Evolutionary conservation across 179 eudicot species (phyloP), one percentile per base, ranked within the genome.

Genomic region (Drosera spatulata): DNA sequence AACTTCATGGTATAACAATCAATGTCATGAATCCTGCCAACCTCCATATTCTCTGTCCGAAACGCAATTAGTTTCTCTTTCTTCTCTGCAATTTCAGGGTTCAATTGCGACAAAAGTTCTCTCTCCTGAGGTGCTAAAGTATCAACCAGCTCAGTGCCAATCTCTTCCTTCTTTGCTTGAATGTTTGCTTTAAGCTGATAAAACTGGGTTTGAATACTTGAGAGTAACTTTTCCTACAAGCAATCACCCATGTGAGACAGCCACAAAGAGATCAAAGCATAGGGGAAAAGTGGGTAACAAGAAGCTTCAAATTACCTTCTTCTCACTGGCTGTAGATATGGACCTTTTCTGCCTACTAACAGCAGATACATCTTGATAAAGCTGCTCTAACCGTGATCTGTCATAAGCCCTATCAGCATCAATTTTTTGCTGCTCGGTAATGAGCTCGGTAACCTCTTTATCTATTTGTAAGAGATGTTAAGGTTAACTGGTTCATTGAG

Each of bases 141-240:
- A 75, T 94, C 96, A 59, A 94, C 95, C 74, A 94, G 96, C n/a
- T 90, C 96, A 15, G 99, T 94, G 43, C 97, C 96, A 91, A 94
- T 90, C 73, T 94, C 99, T 55, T 74, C 86, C 75, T 55, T 75
- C 71, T 94, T 94, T 74, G 77, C 74, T 41, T 78, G 65, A 55
- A 91, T 75, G 71, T 75, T 87, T 56, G 79, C 79, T 68, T 73
- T 76, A 59, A 85, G 85, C 82, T 91, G 97, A 62, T 76, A 80
- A 71, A 94, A 85, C 73, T 94, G 96, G 61, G 78, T 73, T 69
- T 66, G 66, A 50, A 77, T 76, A 61, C 77, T 87, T 49, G 83
- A 62, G 67, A 94, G 87, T 75, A 82, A 68, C 70, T 91, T 94
- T 61, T 73, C 87, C 99, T 94, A 63, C 64, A 81, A 64, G 49